Evolutionary conservation across 1,139 yeast species (phyloP).

Genomic region (Blastobotrys raffinosifermentans): DNA sequence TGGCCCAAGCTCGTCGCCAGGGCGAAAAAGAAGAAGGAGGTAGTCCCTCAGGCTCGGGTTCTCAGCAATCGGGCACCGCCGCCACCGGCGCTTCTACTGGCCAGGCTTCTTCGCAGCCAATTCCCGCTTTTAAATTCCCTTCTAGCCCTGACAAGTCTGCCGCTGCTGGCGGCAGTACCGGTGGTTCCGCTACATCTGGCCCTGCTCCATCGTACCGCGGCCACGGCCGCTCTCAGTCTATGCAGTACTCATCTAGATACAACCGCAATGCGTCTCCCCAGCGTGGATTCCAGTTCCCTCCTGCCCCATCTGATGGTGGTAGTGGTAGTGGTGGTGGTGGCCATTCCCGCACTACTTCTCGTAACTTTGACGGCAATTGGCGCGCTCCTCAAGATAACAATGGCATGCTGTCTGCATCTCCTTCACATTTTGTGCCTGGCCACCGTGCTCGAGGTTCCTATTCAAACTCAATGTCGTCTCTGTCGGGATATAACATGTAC

Average conservation of each 20-base stretch:
- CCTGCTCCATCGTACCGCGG: slow-evolving; percentile 32
- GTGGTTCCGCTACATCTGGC: slow-evolving; percentile 3
- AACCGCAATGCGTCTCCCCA: slow-evolving; percentile 29
- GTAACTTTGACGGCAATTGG: slow-evolving; percentile 48
- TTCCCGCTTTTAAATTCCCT: slow-evolving; percentile 46
- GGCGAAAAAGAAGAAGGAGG: slow-evolving; percentile 10
- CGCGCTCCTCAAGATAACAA: slow-evolving; percentile 23
- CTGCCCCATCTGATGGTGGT: slow-evolving; percentile 25
- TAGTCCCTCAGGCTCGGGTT: neutral
- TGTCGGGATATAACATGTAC: slow-evolving; percentile 26
- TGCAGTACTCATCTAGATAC: slow-evolving; percentile 20
- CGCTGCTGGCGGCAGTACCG: slow-evolving; percentile 8
- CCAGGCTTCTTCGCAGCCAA: neutral
- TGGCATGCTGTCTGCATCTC: slow-evolving; percentile 28
- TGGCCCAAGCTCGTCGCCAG: slow-evolving; percentile 59
- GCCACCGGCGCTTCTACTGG: slow-evolving; percentile 1
- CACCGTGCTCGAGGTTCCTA: slow-evolving; percentile 72
- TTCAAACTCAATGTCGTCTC: slow-evolving; percentile 62
- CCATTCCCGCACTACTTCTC: slow-evolving; percentile 42
- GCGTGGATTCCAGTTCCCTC: slow-evolving; percentile 41
- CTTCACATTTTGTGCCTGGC: slow-evolving; percentile 63
- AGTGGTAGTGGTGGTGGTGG: slow-evolving; percentile 11
- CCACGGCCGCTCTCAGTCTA: slow-evolving; percentile 20
- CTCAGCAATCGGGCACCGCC: slow-evolving; percentile 20
- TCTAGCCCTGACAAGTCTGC: slow-evolving; percentile 36